Conservation (phyloP, 228 moss, liverwort and hornwort species). For the Sphagnum magellanicum region DNA sequence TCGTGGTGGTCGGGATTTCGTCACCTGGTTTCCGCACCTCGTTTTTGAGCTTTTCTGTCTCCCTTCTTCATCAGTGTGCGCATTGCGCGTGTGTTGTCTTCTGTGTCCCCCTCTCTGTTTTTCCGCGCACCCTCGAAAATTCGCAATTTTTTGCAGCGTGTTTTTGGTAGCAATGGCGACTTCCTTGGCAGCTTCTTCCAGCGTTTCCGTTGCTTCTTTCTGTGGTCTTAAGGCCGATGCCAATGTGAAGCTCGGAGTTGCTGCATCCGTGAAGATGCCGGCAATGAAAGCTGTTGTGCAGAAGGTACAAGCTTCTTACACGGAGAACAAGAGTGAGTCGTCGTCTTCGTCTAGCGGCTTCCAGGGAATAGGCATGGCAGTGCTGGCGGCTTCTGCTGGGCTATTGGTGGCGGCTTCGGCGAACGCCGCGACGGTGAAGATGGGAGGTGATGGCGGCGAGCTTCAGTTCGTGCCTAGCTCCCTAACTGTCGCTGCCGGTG, state of each 20-base stretch:
- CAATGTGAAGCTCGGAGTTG: constrained; percentile 14
- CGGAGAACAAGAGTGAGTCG: no score
- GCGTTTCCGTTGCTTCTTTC: constrained; percentile 54
- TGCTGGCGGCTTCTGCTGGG: constrained; percentile 58
- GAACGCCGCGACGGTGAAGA: constrained; percentile 51
- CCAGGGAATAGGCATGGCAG: constrained; percentile 48
- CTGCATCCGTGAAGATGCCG: constrained; percentile 25
- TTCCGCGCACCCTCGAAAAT: no score
- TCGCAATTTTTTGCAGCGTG: no score
- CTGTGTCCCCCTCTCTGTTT: no score
- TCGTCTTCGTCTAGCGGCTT: constrained; percentile 6
- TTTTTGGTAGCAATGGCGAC: constrained; percentile 41
- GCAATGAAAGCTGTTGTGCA: constrained; percentile 9
- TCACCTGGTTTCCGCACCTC: no score
- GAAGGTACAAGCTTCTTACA: no score
- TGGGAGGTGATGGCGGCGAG: constrained; percentile 49
- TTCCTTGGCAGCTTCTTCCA: constrained; percentile 33
- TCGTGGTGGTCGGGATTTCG: no score
- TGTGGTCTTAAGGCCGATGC: constrained; percentile 46
- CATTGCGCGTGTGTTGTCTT: no score
- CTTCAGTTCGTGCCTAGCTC: constrained; percentile 35
- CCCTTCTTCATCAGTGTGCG: no score
- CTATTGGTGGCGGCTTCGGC: constrained; percentile 47
- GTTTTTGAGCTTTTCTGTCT: no score
- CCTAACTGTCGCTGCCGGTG: constrained; percentile 19